phyloP scores from a whole-genome alignment of 1,284 basidiomycete species.

The Ganoderma resinaceum region DNA sequence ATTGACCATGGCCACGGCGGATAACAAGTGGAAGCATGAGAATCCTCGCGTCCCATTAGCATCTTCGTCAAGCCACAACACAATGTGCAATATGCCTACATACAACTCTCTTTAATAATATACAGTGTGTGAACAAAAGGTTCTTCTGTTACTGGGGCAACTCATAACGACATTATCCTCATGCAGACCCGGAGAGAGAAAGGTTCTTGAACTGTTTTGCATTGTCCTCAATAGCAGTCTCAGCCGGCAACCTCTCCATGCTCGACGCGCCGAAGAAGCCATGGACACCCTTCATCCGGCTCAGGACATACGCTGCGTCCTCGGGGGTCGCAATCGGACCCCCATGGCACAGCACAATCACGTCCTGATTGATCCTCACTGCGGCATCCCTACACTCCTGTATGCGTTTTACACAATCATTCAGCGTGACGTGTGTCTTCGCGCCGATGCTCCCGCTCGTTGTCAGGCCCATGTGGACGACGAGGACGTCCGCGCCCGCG shows the following conservation, averaged over 20 bases:
- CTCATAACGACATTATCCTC: background rate
- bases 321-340: constrained; percentile 33
- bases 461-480: constrained; percentile 38
- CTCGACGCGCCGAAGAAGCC: constrained; percentile 38
- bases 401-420: constrained; percentile 32
- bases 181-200: background rate
- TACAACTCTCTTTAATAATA: too few species aligned
- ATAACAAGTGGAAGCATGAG: too few species aligned
- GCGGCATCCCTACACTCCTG: constrained; percentile 35
- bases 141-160: background rate
- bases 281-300: constrained; percentile 31
- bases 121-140: background rate
- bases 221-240: constrained; percentile 34
- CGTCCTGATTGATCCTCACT: constrained; percentile 29
- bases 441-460: constrained; percentile 37
- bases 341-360: constrained; percentile 35
- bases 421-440: constrained; percentile 32
- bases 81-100: too few species aligned
- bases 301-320: constrained; percentile 33
- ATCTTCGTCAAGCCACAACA: too few species aligned
- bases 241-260: constrained; percentile 35
- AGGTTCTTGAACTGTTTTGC: constrained; percentile 32
- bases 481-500: constrained; percentile 35
- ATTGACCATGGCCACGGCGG: too few species aligned
- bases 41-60: too few species aligned